Evolutionary conservation across 495 filamentous ascomycete genomes (phyloP).

Genomic region (Trichoderma gamsii): DNA sequence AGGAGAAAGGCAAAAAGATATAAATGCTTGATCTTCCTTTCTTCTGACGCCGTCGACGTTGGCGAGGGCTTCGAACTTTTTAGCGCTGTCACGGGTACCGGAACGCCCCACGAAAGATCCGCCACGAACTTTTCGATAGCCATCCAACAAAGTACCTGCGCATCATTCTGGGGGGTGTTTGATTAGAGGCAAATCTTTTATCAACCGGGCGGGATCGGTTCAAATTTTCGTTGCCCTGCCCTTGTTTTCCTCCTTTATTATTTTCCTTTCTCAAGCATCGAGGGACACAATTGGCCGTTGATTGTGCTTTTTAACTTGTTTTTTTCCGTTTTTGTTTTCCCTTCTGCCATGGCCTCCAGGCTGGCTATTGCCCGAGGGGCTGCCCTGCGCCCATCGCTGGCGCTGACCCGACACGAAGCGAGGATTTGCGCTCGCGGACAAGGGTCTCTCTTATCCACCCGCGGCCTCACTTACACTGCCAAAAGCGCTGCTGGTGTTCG

Average conservation of each 20-base stretch:
- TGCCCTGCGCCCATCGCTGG: constrained; percentile 1
- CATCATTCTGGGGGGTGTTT: not conserved
- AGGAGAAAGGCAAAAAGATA: too few species aligned
- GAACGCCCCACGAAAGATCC: constrained; percentile 14
- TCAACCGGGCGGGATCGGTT: constrained; percentile 4
- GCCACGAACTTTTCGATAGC: constrained; percentile 7
- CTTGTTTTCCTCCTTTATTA: not conserved
- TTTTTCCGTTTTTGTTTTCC: not conserved
- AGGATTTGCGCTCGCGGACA: constrained; percentile 1
- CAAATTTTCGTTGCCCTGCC: not conserved
- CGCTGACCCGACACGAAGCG: constrained; percentile 5
- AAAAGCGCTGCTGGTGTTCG: not conserved
- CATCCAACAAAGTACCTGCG: not conserved
- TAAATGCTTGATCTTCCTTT: not conserved
- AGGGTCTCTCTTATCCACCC: not conserved
- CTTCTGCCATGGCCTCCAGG: constrained; percentile 4
- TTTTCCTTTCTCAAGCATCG: not conserved
- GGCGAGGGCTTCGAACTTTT: not conserved
- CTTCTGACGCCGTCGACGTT: not conserved
- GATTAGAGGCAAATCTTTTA: not conserved
- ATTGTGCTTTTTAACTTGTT: not conserved
- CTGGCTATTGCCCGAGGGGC: constrained; percentile 4
- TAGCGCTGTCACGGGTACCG: constrained; percentile 14
- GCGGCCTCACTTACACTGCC: not conserved
- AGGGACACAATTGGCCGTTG: not conserved